Base-by-base conservation (phyloP, 805 yeast species). In the Myxozyma melibiosi region DNA sequence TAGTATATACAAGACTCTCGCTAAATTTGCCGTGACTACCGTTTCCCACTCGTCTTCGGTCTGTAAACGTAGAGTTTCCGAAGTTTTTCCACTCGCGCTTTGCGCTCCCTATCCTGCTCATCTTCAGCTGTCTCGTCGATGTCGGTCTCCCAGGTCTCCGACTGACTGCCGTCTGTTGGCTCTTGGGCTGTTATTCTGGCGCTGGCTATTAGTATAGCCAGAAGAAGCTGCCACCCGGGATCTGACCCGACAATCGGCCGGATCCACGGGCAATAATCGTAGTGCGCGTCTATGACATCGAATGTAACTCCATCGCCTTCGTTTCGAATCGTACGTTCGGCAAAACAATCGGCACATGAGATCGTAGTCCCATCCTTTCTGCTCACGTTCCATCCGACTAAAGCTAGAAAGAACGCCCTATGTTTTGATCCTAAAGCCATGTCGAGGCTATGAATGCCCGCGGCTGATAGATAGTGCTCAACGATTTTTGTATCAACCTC, bases 181-280 rank as follows among this genome's bases (percentile, higher is more conserved):
- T 27, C 44, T 20, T 44, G 27, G 7, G 5, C 30, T 18, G 16
- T n/a, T 6, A 9, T 31, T 31, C 30, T 34, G 5, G 40, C 7
- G 24, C 30, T 45, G 16, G 33, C 40, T 13, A 11, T 45, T 5
- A 55, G 25, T 14, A 61, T 53, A 11, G 62, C 33, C 4, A 53
- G 44, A 14, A 62, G 43, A 1, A 55, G 43, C 6, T 34, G 38
- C 59, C 63, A 61, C 13, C 61, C 62, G n/a, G 55, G 65, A 13
- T 28, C 34, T 8, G 51, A 27, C 7, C 56, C 51, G 16, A 30
- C 18, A 9, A 13, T 14, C 8, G 33, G 31, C 2, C 43, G 31
- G 3, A 56, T 38, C 67, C 67, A 64, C 2, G 67, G 66, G 33
- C 67, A 64, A 43, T 64, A 64, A 11, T 48, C 46, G 20, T 44